Evolutionary conservation across 352 stramenopile genomes (phyloP).

Genomic region (Lagenidium giganteum): DNA sequence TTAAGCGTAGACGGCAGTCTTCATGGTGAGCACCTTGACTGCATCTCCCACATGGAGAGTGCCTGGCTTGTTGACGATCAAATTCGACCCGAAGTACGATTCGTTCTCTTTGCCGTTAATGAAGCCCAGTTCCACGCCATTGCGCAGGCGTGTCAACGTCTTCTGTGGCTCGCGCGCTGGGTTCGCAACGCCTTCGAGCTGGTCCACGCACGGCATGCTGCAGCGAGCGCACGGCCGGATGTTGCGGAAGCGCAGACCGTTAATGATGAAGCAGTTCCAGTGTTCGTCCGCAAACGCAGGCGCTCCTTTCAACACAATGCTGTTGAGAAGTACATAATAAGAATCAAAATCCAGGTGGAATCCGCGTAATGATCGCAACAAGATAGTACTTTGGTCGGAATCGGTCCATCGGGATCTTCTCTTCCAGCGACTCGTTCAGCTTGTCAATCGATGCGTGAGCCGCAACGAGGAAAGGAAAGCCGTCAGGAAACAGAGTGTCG

Average conservation of each 20-base stretch:
- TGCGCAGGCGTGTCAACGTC: constrained; percentile 46
- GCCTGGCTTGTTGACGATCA: constrained; percentile 39
- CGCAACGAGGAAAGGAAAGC: constrained; percentile 69
- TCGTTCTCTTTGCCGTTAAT: constrained; percentile 37
- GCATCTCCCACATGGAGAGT: constrained; percentile 33
- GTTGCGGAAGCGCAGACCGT: constrained; percentile 52
- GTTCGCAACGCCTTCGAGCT: constrained; percentile 44
- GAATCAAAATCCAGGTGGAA: too few species aligned
- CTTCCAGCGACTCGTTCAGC: constrained; percentile 47
- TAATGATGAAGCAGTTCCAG: constrained; percentile 65
- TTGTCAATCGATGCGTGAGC: constrained; percentile 51
- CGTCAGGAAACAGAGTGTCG: constrained; percentile 69
- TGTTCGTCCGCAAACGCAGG: constrained; percentile 70
- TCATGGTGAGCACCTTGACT: constrained; percentile 67
- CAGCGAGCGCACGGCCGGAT: constrained; percentile 73
- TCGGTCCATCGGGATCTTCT: constrained; percentile 64
- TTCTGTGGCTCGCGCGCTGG: constrained; percentile 39
- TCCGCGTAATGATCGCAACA: background rate
- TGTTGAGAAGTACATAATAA: constrained; percentile 7
- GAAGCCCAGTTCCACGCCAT: constrained; percentile 59
- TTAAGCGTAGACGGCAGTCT: constrained; percentile 49
- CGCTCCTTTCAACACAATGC: constrained; percentile 65
- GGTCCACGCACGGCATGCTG: constrained; percentile 73
- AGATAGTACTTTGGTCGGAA: constrained; percentile 74
- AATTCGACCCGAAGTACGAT: constrained; percentile 79